Evolutionary conservation across 192 early-diverging fungal genomes (phyloP).

Genomic region (Coemansia sp.): DNA sequence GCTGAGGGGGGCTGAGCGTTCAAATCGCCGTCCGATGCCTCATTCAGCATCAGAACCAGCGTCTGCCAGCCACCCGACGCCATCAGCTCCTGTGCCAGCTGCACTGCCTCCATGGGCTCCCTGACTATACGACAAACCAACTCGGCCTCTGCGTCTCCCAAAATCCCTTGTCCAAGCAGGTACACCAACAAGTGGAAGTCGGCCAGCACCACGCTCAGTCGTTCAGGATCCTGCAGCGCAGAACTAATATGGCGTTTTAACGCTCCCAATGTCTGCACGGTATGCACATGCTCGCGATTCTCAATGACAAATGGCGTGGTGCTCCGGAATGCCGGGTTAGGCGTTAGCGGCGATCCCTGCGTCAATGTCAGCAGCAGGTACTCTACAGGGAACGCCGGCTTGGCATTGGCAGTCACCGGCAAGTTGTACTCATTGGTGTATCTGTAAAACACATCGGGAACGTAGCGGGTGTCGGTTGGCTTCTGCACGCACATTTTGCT

Average conservation of each 20-base stretch:
- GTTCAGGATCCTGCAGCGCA: slow-evolving; percentile 21
- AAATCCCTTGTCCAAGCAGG: slow-evolving; percentile 61
- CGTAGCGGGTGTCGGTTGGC: slow-evolving; percentile 73
- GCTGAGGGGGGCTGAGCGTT: slow-evolving; percentile 7
- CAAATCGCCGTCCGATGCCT: slow-evolving; percentile 33
- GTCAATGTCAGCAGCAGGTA: slow-evolving; percentile 92
- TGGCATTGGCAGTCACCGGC: slow-evolving; percentile 81
- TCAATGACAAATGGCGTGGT: slow-evolving; percentile 66
- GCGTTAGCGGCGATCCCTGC: slow-evolving; percentile 84
- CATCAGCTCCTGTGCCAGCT: slow-evolving; percentile 17
- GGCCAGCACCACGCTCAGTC: slow-evolving; percentile 58
- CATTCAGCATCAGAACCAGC: slow-evolving; percentile 32
- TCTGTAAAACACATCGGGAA: slow-evolving; percentile 96
- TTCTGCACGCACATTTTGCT: slow-evolving; percentile 81
- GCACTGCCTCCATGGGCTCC: slow-evolving; percentile 11
- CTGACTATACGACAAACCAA: slow-evolving; percentile 23
- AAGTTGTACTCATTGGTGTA: slow-evolving; percentile 94
- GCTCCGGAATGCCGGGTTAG: slow-evolving; percentile 73
- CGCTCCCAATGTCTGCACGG: slow-evolving; percentile 58
- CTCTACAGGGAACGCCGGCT: slow-evolving; percentile 95
- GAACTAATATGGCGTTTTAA: slow-evolving; percentile 57
- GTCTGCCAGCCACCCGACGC: slow-evolving; percentile 43
- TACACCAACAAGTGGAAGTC: slow-evolving; percentile 87
- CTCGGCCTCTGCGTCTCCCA: slow-evolving; percentile 59
- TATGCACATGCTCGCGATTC: slow-evolving; percentile 66